These are phyloP conservation scores for Pseudoperonospora humuli DNA, from an alignment of 352 stramenopile species.

Conservation along the genomic window DNA sequence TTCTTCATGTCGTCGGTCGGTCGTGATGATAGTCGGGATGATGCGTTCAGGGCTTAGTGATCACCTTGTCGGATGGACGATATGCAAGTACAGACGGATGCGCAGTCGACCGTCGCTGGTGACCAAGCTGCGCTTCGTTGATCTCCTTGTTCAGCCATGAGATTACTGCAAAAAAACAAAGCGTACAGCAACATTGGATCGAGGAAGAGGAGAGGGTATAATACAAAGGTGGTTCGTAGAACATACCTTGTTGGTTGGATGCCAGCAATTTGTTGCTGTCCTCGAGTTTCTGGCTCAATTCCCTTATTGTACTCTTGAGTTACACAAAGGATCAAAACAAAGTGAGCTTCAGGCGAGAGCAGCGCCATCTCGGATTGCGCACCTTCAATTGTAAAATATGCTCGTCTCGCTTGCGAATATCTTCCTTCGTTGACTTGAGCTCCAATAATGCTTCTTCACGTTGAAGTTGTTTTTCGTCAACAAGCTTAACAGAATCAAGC, in stretches of 20 bases:
- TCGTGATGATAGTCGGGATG: neutral
- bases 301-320: slow-evolving; percentile 60
- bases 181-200: neutral
- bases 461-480: slow-evolving; percentile 75
- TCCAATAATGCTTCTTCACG: slow-evolving; percentile 52
- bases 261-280: slow-evolving; percentile 83
- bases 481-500: slow-evolving; percentile 24
- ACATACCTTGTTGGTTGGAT: slow-evolving; percentile 84
- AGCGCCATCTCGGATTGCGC: neutral
- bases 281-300: slow-evolving; percentile 79
- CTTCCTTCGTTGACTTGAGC: slow-evolving; percentile 56
- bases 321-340: too few relatives aligned
- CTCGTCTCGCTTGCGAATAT: slow-evolving; percentile 65
- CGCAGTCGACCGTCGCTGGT: slow-evolving; percentile 48
- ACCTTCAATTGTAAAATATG: slow-evolving; percentile 57
- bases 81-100: slow-evolving; percentile 71
- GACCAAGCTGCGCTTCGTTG: slow-evolving; percentile 78
- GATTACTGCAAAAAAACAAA: too few relatives aligned
- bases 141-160: slow-evolving; percentile 89
- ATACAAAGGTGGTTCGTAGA: neutral
- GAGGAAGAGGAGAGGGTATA: neutral
- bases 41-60: neutral
- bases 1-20: neutral
- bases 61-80: slow-evolving; percentile 42
- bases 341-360: neutral